Evolutionary conservation across 139 green algal genomes (phyloP).

Genomic region (Tetradesmus obliquus): DNA sequence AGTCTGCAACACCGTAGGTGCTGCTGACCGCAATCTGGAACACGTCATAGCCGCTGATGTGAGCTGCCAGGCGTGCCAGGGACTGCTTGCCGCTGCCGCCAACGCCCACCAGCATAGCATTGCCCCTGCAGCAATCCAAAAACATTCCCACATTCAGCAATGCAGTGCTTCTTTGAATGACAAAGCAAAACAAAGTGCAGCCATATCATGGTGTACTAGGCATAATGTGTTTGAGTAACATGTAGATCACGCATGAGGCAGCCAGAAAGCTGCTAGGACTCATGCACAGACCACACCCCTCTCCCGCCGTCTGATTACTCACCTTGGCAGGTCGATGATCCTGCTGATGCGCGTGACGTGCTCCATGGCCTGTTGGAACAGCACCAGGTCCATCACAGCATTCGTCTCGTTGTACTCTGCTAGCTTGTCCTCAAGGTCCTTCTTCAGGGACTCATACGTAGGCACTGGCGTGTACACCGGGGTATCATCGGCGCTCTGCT

Average conservation of each 20-base stretch:
- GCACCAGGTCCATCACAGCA: constrained; percentile 87
- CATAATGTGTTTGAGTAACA: too few relatives aligned
- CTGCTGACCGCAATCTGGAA: constrained; percentile 86
- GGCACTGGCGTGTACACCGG: constrained; percentile 65
- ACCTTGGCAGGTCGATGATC: constrained; percentile 81
- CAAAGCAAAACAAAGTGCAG: background rate
- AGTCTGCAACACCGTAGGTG: constrained; percentile 84
- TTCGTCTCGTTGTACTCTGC: constrained; percentile 93
- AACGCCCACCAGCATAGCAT: constrained; percentile 91
- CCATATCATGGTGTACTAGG: too few relatives aligned
- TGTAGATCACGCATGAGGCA: background rate
- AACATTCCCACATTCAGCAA: background rate
- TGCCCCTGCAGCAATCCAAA: constrained; percentile 58
- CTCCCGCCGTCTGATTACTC: background rate
- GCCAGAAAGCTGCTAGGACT: background rate
- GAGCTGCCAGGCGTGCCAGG: constrained; percentile 80
- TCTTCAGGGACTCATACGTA: constrained; percentile 69
- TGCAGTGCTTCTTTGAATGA: too few relatives aligned
- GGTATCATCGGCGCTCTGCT: constrained; percentile 59
- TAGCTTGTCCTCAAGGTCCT: constrained; percentile 83
- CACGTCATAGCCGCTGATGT: constrained; percentile 86
- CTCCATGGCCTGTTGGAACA: constrained; percentile 91
- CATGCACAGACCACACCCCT: background rate
- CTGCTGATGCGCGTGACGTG: constrained; percentile 86
- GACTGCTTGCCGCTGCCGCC: constrained; percentile 86